Evolutionary conservation across 176 grass and related monocot genomes (phyloP).

Genomic region (Avena atlantica): DNA sequence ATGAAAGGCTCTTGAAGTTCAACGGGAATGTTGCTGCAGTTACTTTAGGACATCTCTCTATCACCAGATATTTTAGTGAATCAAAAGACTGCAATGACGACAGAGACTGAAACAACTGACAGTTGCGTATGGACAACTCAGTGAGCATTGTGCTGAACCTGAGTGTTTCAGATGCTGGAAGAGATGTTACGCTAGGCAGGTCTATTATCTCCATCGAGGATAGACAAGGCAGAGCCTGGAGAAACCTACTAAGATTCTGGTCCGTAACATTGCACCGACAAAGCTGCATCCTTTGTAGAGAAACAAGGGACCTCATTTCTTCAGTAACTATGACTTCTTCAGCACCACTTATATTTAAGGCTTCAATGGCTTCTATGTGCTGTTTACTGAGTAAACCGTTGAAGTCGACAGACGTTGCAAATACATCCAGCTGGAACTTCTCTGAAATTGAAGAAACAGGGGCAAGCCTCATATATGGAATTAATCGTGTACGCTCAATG

Average conservation of each 20-base stretch:
- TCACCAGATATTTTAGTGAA: neutral
- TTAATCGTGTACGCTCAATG: neutral
- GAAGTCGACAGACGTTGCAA: neutral
- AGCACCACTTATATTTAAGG: conserved; percentile 10
- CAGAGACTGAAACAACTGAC: neutral
- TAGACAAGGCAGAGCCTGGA: neutral
- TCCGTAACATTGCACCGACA: neutral
- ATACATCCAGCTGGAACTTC: neutral
- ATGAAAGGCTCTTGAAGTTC: neutral
- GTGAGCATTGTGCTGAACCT: conserved; percentile 5
- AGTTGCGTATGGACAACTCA: conserved; percentile 1
- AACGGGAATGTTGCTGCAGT: neutral
- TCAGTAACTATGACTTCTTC: neutral
- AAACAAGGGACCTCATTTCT: neutral
- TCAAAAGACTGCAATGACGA: neutral
- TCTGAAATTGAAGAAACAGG: neutral
- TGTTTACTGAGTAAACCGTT: neutral
- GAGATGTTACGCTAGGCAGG: neutral
- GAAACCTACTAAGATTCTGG: neutral
- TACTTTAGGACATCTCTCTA: conserved; percentile 2
- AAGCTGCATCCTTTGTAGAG: conserved; percentile 3
- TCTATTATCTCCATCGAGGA: conserved; percentile 8
- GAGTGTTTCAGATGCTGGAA: neutral
- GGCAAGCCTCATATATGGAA: neutral
- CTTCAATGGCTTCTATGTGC: neutral